phyloP scores from a whole-genome alignment of 169 alveolate species.

The Cyclospora cayetanensis region DNA sequence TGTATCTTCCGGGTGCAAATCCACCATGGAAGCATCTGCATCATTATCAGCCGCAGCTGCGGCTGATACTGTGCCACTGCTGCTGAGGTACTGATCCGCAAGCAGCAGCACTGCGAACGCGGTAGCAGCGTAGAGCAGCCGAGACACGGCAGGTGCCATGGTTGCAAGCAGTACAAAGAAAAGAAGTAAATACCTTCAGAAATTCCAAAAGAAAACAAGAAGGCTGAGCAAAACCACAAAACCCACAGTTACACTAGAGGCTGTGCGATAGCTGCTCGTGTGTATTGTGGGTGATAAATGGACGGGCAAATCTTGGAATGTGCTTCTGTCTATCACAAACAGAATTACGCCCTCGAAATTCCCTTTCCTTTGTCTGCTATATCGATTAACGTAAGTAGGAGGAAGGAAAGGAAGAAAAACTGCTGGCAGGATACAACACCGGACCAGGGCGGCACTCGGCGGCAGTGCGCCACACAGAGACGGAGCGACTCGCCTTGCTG shows the following conservation, averaged over 20 bases:
- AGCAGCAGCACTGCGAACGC: not conserved
- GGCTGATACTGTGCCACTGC: not conserved
- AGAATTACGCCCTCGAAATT: no score
- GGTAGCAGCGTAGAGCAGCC: slow-evolving; percentile 21
- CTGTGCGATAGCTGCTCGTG: no score
- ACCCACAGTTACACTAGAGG: no score
- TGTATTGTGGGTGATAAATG: no score
- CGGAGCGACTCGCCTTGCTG: slow-evolving; percentile 43
- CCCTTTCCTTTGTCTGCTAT: no score
- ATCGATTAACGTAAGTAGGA: not conserved
- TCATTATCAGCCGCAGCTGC: not conserved
- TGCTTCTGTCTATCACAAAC: no score
- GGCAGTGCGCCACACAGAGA: slow-evolving; percentile 6
- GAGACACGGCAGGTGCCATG: slow-evolving; percentile 4
- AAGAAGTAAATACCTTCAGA: not conserved
- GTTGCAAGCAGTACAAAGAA: not conserved
- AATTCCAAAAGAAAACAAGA: not conserved
- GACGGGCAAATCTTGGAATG: no score
- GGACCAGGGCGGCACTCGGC: slow-evolving; percentile 8
- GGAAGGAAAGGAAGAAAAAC: not conserved
- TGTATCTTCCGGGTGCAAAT: not conserved
- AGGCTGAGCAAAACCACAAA: no score
- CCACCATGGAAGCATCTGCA: not conserved
- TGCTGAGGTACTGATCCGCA: not conserved
- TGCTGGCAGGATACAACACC: not conserved